Base-by-base conservation (phyloP, 345 rosid genomes). In the Erucastrum elatum region DNA sequence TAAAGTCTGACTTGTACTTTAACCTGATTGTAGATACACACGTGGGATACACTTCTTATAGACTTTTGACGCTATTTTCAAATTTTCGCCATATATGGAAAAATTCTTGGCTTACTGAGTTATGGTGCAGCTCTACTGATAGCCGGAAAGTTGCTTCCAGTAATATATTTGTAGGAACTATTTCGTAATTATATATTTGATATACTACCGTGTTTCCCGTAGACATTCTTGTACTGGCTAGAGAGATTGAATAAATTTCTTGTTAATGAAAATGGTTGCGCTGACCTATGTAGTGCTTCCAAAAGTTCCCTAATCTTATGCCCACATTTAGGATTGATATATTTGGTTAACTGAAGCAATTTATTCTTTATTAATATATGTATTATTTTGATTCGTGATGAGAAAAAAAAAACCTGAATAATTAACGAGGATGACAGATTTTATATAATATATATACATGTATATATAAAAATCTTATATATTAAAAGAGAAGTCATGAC, bases 291-390 rank as follows among this genome's bases (percentile, higher is more conserved):
- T 70, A 71, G 4, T 77, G 71, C 71, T 77, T 71, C 76, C 76
- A 77, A 77, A 77, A 71, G 5, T 64, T 77, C 66, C 76, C 70
- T 70, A 77, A 77, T 71, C 75, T 64, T 70, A 5, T 71, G 71
- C 81, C 66, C 35, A 39, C 64, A 64, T 64, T 9, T 71, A 58
- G 67, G 81, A 65, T 64, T 39, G 5, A 37, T 16, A 11, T 53
- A 29, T 64, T 11, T 17, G 53, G 60, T 30, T 67, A 29, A n/a
- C 6, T 61, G 39, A 29, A 62, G 29, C 31, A 41, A 62, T 4
- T 41, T 61, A 60, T 37, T 69, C 4, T 41, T 10, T 41, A 2
- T 41, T 51, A 34, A 55, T 34, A 29, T 33, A 15, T 26, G 31
- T 34, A 6, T 16, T 58, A 71, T 25, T 5, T 58, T 9, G 13